Evolutionary conservation across 305 asterid genomes (phyloP).

Genomic region (Nicotiana rustica): DNA sequence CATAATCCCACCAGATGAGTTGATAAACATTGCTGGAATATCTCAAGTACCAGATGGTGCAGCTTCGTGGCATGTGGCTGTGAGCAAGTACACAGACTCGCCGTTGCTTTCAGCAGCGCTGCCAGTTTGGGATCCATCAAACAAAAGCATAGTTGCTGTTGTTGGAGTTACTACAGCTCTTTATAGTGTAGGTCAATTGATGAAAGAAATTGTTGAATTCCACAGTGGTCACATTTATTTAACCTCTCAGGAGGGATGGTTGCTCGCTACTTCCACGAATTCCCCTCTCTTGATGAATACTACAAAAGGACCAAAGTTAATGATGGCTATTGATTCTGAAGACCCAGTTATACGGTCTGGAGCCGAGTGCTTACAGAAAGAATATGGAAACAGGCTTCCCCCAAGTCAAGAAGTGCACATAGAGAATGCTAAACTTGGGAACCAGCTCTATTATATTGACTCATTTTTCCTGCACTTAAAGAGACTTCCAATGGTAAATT

Average conservation of each 20-base stretch:
- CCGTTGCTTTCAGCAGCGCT: slow-evolving; percentile 91
- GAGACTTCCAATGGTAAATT: slow-evolving; percentile 91
- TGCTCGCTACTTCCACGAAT: slow-evolving; percentile 82
- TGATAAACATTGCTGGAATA: slow-evolving; percentile 87
- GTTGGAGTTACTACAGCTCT: slow-evolving; percentile 93
- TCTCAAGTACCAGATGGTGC: slow-evolving; percentile 96
- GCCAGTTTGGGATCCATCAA: slow-evolving; percentile 84
- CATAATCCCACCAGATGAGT: slow-evolving; percentile 75
- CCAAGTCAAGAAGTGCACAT: slow-evolving; percentile 81
- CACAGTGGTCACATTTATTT: slow-evolving; percentile 90
- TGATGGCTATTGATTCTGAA: slow-evolving; percentile 83
- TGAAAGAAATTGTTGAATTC: slow-evolving; percentile 88
- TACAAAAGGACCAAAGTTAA: slow-evolving; percentile 68
- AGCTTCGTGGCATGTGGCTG: slow-evolving; percentile 96
- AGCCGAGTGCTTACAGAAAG: slow-evolving; percentile 70
- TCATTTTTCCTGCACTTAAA: slow-evolving; percentile 84
- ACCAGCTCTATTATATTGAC: slow-evolving; percentile 71
- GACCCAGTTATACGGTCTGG: slow-evolving; percentile 76
- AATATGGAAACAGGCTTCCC: slow-evolving; percentile 63
- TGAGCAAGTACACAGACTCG: slow-evolving; percentile 81
- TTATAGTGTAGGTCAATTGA: slow-evolving; percentile 87
- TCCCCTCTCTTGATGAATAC: slow-evolving; percentile 76
- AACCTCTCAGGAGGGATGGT: slow-evolving; percentile 96
- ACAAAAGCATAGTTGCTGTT: slow-evolving; percentile 78
- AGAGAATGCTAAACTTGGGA: slow-evolving; percentile 77